phyloP scores from a whole-genome alignment of 179 eudicot genomes.

The Spergularia azorica region DNA sequence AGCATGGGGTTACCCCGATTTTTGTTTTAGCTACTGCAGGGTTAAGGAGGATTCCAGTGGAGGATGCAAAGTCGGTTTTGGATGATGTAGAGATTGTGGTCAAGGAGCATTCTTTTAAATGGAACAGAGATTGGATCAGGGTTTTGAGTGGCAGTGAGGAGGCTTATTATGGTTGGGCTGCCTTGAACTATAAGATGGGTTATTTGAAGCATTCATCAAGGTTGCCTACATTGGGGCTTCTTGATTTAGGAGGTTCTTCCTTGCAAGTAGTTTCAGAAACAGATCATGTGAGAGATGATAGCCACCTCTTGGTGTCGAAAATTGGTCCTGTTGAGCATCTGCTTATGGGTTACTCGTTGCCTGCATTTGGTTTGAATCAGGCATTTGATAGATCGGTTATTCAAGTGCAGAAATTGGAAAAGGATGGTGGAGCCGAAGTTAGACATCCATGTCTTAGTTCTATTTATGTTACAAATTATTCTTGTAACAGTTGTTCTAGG shows the following conservation, averaged over 20 bases:
- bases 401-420: conserved; percentile 41
- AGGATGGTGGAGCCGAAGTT: conserved; percentile 42
- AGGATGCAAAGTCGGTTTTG: conserved; percentile 47
- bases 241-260: conserved; percentile 93
- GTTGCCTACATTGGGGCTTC: conserved; percentile 61
- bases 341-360: conserved; percentile 63
- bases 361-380: conserved; percentile 81
- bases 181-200: conserved; percentile 71
- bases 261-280: conserved; percentile 70
- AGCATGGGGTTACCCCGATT: conserved; percentile 50
- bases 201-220: conserved; percentile 39
- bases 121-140: conserved; percentile 62
- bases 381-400: conserved; percentile 73
- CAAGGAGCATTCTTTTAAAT: conserved; percentile 48
- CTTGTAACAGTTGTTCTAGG: conserved; percentile 55
- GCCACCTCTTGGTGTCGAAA: conserved; percentile 42
- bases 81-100: conserved; percentile 57
- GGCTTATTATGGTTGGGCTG: conserved; percentile 90
- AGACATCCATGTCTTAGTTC: conserved; percentile 78
- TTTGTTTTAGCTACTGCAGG: conserved; percentile 85
- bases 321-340: conserved; percentile 53
- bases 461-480: conserved; percentile 46
- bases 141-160: conserved; percentile 88
- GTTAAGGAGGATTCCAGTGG: conserved; percentile 53
- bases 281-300: conserved; percentile 32